These are phyloP conservation scores for Penicillium antarcticum DNA, from an alignment of 495 filamentous ascomycete genomes.

Conservation along the genomic window DNA sequence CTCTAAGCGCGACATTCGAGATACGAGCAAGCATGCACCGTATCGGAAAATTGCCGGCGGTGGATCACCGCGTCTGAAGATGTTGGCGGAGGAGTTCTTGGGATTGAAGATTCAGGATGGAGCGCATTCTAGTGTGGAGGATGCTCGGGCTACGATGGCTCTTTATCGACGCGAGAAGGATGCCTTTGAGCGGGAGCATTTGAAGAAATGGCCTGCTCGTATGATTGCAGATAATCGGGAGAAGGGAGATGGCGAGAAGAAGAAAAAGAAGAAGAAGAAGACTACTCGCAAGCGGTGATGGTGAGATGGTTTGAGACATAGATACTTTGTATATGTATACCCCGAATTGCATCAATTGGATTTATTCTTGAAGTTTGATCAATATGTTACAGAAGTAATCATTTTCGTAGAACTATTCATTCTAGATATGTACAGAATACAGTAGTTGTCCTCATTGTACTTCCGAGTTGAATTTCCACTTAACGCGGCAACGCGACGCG, in stretches of 20 bases:
- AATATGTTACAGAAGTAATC: neutral
- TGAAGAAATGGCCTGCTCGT: slow-evolving; percentile 56
- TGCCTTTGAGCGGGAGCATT: slow-evolving; percentile 76
- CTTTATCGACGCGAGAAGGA: slow-evolving; percentile 78
- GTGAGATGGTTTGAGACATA: slow-evolving; percentile 2
- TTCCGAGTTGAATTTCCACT: slow-evolving; percentile 18
- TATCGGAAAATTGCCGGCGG: slow-evolving; percentile 75
- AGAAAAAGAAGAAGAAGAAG: slow-evolving; percentile 54
- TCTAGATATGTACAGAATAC: neutral
- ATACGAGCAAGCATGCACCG: slow-evolving; percentile 73
- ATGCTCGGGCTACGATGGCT: slow-evolving; percentile 85
- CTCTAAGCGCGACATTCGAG: slow-evolving; percentile 71
- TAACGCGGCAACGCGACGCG: slow-evolving; percentile 41
- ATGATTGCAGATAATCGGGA: slow-evolving; percentile 36
- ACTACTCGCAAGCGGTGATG: slow-evolving; percentile 43
- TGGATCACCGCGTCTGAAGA: slow-evolving; percentile 71
- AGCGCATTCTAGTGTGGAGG: slow-evolving; percentile 74
- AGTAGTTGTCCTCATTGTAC: neutral
- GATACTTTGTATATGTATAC: slow-evolving; percentile 8
- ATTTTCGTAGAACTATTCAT: neutral
- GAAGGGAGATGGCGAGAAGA: slow-evolving; percentile 38
- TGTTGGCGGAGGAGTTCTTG: slow-evolving; percentile 71
- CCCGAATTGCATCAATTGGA: slow-evolving; percentile 14
- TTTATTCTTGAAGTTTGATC: slow-evolving; percentile 1
- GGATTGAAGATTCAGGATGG: slow-evolving; percentile 82